Base-by-base conservation (phyloP, 805 yeast genomes). In the Yarrowia divulgata region DNA sequence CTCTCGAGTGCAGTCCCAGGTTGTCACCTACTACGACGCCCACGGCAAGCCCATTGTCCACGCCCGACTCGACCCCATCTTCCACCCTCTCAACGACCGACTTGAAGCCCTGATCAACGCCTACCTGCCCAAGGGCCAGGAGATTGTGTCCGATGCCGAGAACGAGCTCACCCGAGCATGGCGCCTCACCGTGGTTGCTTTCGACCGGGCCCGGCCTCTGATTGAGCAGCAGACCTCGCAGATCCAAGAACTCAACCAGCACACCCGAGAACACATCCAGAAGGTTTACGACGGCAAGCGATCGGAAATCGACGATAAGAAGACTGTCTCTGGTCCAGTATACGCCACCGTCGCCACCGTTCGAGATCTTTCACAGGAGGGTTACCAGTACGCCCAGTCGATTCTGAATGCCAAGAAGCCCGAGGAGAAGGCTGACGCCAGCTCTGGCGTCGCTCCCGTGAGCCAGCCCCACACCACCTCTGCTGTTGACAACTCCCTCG, bases 41-140 rank as follows among this genome's bases (percentile, higher is more conserved):
- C 80, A 86, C 39, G 91, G 91, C 32, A 86, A 85, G 74, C 89
- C 90, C 49, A 75, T 88, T 64, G 72, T 90, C 46, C 82, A 91
- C 72, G 81, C 88, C n/a, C 83, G 85, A 32, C 74, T 88, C 29
- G 92, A 89, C 76, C 88, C 90, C 4, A 43, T 88, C 13, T 79
- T 90, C 58, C 81, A 80, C 45, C 93, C 95, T 37, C 55, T 88
- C 55, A 91, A 90, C 78, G 78, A 82, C 43, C 79, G 81, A 42
- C 76, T 90, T 66, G 87, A 84, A 71, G 76, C 80, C 1, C 73
- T 81, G 32, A 81, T 86, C 37, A 76, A 79, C 48, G 78, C 77
- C 43, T 80, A 82, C 72, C 80, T 85, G 45, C 89, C 90, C 19
- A 79, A 78, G n/a, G 72, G 72, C 12, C 73, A 68, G 14, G 71